Conservation (phyloP, 2,329 filamentous ascomycete genomes). For the Fusarium begoniae region DNA sequence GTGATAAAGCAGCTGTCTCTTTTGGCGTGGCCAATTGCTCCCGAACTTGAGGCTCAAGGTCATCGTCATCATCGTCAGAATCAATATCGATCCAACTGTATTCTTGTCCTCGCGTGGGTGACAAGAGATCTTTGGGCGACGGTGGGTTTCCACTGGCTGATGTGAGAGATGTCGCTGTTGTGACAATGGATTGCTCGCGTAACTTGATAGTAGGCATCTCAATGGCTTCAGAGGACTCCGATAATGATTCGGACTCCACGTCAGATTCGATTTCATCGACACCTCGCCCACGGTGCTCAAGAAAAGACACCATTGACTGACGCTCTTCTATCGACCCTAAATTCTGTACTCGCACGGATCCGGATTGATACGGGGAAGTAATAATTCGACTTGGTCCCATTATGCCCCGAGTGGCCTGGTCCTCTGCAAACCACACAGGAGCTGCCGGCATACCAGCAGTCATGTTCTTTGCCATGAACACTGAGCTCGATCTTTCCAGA, state of each 20-base stretch:
- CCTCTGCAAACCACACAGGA: slow-evolving; percentile 47
- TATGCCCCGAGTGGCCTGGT: slow-evolving; percentile 18
- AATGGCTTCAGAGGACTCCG: slow-evolving; percentile 46
- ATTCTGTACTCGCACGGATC: slow-evolving; percentile 44
- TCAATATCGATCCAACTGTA: slow-evolving; percentile 52
- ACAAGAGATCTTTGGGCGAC: slow-evolving; percentile 40
- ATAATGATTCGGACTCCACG: slow-evolving; percentile 44
- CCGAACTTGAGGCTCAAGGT: slow-evolving; percentile 28
- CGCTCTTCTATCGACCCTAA: slow-evolving; percentile 50
- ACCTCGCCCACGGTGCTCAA: slow-evolving; percentile 36
- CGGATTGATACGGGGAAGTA: slow-evolving; percentile 43
- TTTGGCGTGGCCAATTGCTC: slow-evolving; percentile 13
- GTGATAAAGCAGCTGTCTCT: slow-evolving; percentile 38
- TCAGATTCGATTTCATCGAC: slow-evolving; percentile 46
- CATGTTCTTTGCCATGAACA: slow-evolving; percentile 62
- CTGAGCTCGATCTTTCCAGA: slow-evolving; percentile 57
- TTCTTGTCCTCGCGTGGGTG: slow-evolving; percentile 32
- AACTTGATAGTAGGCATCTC: slow-evolving; percentile 47
- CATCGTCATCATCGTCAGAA: slow-evolving; percentile 43
- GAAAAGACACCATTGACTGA: slow-evolving; percentile 49
- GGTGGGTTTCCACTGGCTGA: slow-evolving; percentile 42
- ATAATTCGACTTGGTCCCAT: slow-evolving; percentile 31
- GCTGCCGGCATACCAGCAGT: slow-evolving; percentile 59
- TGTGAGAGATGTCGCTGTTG: slow-evolving; percentile 49
- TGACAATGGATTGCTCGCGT: slow-evolving; percentile 49